Base-by-base conservation (phyloP, 768 basidiomycete genomes). In the Tylopilus balloui region DNA sequence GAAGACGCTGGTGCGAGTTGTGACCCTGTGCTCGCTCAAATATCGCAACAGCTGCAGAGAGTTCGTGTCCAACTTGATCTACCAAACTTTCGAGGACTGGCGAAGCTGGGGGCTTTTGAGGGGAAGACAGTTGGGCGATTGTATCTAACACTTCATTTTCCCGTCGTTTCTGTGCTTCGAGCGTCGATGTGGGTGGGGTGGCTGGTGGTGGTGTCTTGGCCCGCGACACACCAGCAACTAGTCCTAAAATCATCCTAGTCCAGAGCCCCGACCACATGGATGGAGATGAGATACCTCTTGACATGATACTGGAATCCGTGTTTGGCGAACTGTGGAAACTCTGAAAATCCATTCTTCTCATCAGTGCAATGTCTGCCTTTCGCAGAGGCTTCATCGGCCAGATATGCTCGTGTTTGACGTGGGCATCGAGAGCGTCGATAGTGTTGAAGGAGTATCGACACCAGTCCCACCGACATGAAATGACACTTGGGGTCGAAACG, bases 401-500 rank as follows among this genome's bases (percentile, higher is more conserved):
- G 36, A 78, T 69, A 58, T 84, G 82, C 11, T 76, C 72, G 23
- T 66, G 59, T 13, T 71, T 59, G 36, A 82, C 73, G 57, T 84
- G 82, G 7, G 66, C 53, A 3, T 66, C 59, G 23, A 82, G 72
- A 14, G 70, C 71, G 3, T 60, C 52, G n/a, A 67, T 62, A 23
- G 56, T 69, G 10, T 58, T 38, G 47, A 76, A 82, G 3, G 66
- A 66, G 10, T 61, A 61, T 3, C 75, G 67, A 45, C 81, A 84
- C 76, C 78, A 78, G 6, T 68, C 69, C 81, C 81, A 82, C 46
- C 66, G 68, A 62, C 81, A 83, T 12, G 67, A 56, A 51, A 72
- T 52, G 36, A 57, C n/a, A n/a, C n/a, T n/a, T n/a, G n/a, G n/a
- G n/a, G n/a, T n/a, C n/a, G n/a, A n/a, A n/a, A n/a, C 11, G 14